Evolutionary conservation across 2,329 filamentous ascomycete genomes (phyloP), one percentile per base, ranked within the genome.

Genomic region (Leptographium flavum): DNA sequence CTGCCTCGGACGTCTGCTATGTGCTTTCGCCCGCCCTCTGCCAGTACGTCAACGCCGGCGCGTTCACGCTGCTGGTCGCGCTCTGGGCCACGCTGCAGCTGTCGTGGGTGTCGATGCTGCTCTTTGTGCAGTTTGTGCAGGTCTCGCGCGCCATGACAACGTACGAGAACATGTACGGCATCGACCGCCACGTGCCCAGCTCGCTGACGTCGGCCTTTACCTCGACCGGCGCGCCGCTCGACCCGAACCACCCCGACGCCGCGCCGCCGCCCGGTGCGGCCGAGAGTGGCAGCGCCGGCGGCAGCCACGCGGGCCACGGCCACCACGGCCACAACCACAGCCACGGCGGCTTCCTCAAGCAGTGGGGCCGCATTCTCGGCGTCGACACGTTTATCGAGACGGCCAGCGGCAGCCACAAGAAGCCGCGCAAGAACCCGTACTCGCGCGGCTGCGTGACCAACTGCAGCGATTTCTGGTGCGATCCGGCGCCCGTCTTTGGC

Each of bases 401-500:
- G 2, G 87, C 92, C 1, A 87, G 87, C 0, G 90, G 90, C 2
- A 74, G 87, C 36, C 66, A 70, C 58, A 67, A 69, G 63, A 70
- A 68, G 53, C 15, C 33, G 46, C 73, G 73, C 58, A 70, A 71
- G 52, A 98, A 96, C 59, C 88, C 88, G 0, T 98, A 90, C 61
- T 90, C 80, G 47, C 73, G 79, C 28, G 92, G 92, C 8, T 71
- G 87, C 33, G 55, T 93, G n/a, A 75, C 80, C 48, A 98, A 98
- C 59, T 98, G 92, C 63, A 82, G 77, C 53, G 93, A 98, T 62
- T 98, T 98, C 60, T 96, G 88, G 87, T 90, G 84, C 56, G 92
- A 96, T 58, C 79, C 85, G 2, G 81, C 84, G 2, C 83, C 90
- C 0, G 61, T 94, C 17, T 90, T 94, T 59, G 79, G 82, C 25